Evolutionary conservation across 2,329 filamentous ascomycete genomes (phyloP).

Genomic region (Raffaelea ambrosiae): DNA sequence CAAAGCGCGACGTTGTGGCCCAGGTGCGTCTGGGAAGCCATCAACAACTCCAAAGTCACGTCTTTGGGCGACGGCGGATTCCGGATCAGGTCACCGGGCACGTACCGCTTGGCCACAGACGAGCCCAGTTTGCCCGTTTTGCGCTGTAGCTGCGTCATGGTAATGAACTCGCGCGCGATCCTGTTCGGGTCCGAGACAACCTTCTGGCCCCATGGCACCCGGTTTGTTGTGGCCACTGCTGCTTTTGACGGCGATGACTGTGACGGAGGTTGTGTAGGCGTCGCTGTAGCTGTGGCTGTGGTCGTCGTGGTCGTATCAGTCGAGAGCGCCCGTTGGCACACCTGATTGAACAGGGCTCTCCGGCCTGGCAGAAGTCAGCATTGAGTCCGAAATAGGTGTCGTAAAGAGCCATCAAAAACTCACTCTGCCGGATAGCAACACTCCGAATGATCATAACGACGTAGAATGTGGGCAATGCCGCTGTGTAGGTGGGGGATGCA

Average conservation of each 20-base stretch:
- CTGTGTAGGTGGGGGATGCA: not conserved
- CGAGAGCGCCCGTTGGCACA: constrained; percentile 31
- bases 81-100: constrained; percentile 55
- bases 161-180: constrained; percentile 27
- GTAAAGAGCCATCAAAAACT: constrained; percentile 12
- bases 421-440: constrained; percentile 45
- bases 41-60: constrained; percentile 81
- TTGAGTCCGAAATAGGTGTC: constrained; percentile 6
- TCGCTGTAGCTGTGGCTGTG: not conserved
- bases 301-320: constrained; percentile 20
- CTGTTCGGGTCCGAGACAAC: constrained; percentile 7
- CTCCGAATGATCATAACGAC: constrained; percentile 49
- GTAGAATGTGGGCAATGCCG: constrained; percentile 6
- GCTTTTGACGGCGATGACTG: not conserved
- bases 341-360: constrained; percentile 35
- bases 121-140: constrained; percentile 42
- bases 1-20: constrained; percentile 86
- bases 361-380: constrained; percentile 33
- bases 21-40: constrained; percentile 80
- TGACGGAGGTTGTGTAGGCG: not conserved
- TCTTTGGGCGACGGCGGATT: constrained; percentile 71
- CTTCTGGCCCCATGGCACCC: constrained; percentile 1
- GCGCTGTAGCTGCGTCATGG: constrained; percentile 31
- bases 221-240: not conserved
- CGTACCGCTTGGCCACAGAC: constrained; percentile 46